Percentiles rank a stretch among this genome's conserved stretches.
Conservation (phyloP, 2,329 filamentous ascomycete species). For the Xylariales sp. region DNA sequence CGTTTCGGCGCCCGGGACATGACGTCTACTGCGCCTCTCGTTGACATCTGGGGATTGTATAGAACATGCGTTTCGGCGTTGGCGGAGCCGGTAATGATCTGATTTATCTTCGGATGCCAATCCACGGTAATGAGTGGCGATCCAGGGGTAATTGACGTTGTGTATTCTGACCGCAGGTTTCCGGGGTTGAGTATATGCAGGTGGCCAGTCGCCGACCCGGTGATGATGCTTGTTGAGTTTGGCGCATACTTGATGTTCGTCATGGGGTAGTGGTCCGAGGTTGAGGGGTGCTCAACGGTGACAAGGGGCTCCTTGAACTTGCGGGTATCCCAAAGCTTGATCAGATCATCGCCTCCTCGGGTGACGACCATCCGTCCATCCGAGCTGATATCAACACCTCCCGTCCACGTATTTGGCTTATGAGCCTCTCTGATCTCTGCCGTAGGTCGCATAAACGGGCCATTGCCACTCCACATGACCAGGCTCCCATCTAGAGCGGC, state of each 20-base stretch:
- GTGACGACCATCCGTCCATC: slow-evolving; percentile 91
- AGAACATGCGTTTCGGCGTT: slow-evolving; percentile 87
- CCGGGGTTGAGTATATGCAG: slow-evolving; percentile 92
- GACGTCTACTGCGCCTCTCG: slow-evolving; percentile 76
- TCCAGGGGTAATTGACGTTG: slow-evolving; percentile 83
- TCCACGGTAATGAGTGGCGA: slow-evolving; percentile 77
- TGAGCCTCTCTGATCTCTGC: slow-evolving; percentile 85
- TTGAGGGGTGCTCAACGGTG: slow-evolving; percentile 72
- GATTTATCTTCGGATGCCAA: slow-evolving; percentile 94
- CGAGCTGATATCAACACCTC: slow-evolving; percentile 82
- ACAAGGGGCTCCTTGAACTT: slow-evolving; percentile 92
- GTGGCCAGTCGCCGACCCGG: slow-evolving; percentile 79
- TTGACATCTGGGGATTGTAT: slow-evolving; percentile 82
- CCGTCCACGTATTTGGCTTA: slow-evolving; percentile 78
- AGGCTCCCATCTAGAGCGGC: slow-evolving; percentile 85
- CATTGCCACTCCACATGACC: slow-evolving; percentile 87
- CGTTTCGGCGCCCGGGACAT: slow-evolving; percentile 94
- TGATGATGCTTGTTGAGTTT: slow-evolving; percentile 77
- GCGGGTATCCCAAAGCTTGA: slow-evolving; percentile 95
- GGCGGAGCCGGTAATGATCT: slow-evolving; percentile 89
- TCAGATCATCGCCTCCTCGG: slow-evolving; percentile 81
- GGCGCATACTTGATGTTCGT: slow-evolving; percentile 89
- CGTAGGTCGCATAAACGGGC: slow-evolving; percentile 75
- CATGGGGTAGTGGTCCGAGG: slow-evolving; percentile 76
- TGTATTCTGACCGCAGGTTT: slow-evolving; percentile 76